A percentile compares a stretch with the other conserved stretches of the same genome.
Conservation (phyloP, 129 eudicot genomes). For the Calendula officinalis region DNA sequence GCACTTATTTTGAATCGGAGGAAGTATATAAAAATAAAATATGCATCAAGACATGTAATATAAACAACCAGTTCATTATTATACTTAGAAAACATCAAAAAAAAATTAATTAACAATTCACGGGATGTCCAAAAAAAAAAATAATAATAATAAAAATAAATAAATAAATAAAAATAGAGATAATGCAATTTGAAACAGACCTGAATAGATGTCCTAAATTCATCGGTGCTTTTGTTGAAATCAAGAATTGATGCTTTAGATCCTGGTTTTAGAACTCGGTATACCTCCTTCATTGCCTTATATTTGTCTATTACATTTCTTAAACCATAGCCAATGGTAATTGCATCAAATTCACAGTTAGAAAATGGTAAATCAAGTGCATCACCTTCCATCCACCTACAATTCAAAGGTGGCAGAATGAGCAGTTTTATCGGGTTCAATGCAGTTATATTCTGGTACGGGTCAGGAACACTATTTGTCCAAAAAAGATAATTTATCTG, state of each 20-base stretch:
- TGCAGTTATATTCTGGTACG: background rate
- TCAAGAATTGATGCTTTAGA: slow-evolving; percentile 83
- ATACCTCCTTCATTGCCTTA: slow-evolving; percentile 68
- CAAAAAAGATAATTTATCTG: background rate
- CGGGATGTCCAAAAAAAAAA: background rate
- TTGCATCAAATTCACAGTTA: slow-evolving; percentile 70
- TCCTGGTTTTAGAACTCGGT: slow-evolving; percentile 78
- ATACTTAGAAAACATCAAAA: background rate
- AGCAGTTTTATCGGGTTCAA: slow-evolving; percentile 1
- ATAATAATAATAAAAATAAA: too few species aligned
- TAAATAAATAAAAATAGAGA: background rate
- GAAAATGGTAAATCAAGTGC: slow-evolving; percentile 85
- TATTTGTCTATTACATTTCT: slow-evolving; percentile 71
- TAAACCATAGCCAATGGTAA: slow-evolving; percentile 90
- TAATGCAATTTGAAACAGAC: slow-evolving; percentile 31
- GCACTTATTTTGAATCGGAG: too few species aligned
- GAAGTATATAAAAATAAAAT: too few species aligned
- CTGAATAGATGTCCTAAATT: slow-evolving; percentile 53
- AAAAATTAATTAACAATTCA: too few species aligned
- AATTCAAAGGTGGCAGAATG: background rate
- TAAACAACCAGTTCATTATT: slow-evolving; percentile 1
- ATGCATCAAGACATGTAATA: background rate
- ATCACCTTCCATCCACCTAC: slow-evolving; percentile 94
- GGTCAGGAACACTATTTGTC: background rate
- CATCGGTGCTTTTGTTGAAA: slow-evolving; percentile 72